These are phyloP conservation scores for Arachis stenosperma DNA, from an alignment of 306 rosid species.

Conservation along the genomic window DNA sequence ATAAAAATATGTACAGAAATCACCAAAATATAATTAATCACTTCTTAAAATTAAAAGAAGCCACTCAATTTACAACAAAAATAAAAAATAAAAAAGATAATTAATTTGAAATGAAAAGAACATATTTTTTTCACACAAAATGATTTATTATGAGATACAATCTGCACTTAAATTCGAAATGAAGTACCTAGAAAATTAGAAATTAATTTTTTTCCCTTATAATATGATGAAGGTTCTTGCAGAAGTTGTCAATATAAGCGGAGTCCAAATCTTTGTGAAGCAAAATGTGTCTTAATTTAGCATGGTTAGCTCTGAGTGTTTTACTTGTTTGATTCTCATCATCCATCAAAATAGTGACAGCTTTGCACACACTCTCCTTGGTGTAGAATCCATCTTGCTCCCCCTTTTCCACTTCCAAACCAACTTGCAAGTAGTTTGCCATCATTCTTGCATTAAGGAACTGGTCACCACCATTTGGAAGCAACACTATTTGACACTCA, in stretches of 20 bases:
- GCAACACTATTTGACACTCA: slow-evolving; percentile 42
- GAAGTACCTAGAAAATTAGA: no score
- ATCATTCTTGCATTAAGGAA: slow-evolving; percentile 42
- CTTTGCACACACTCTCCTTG: slow-evolving; percentile 32
- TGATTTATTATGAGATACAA: no score
- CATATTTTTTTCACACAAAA: no score
- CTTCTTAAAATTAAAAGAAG: no score
- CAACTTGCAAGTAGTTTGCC: slow-evolving; percentile 42
- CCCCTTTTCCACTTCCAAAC: slow-evolving; percentile 48
- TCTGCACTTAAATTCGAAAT: no score
- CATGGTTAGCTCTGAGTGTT: slow-evolving; percentile 32
- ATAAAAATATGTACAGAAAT: no score
- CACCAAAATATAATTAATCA: no score
- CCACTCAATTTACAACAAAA: no score
- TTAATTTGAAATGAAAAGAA: no score
- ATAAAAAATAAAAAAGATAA: no score
- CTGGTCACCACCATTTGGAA: slow-evolving; percentile 41
- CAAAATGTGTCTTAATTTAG: slow-evolving; percentile 32
- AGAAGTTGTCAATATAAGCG: slow-evolving; percentile 37
- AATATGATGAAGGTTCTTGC: slow-evolving; percentile 43
- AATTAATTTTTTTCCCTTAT: no score
- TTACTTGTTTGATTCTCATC: slow-evolving; percentile 38
- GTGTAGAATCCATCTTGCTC: slow-evolving; percentile 44
- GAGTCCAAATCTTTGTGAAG: slow-evolving; percentile 38
- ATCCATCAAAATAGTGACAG: slow-evolving; percentile 47